A percentile compares a stretch with the other conserved stretches of the same genome.
These are phyloP conservation scores for Solanum chacoense DNA, from an alignment of 305 asterid species.

Conservation along the genomic window DNA sequence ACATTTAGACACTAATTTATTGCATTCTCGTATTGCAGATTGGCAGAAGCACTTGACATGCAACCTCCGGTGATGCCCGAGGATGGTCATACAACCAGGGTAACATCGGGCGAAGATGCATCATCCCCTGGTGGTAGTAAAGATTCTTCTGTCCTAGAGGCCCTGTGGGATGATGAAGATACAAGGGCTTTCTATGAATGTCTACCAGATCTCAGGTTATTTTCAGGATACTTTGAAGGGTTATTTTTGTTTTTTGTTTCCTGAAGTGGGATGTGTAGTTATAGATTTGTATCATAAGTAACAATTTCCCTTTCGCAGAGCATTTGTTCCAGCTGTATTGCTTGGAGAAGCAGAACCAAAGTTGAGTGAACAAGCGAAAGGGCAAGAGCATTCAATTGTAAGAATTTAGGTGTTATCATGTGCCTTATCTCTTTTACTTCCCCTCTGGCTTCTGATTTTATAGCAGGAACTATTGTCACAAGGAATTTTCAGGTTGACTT, in stretches of 20 bases:
- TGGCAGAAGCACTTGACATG: constrained; percentile 97
- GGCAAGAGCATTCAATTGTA: constrained; percentile 69
- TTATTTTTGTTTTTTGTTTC: background rate
- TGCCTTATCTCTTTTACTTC: background rate
- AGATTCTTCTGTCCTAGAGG: constrained; percentile 70
- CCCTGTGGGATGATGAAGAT: constrained; percentile 99
- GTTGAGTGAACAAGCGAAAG: constrained; percentile 66
- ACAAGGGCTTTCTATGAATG: constrained; percentile 91
- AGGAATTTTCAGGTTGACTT: background rate
- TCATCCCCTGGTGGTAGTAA: constrained; percentile 64
- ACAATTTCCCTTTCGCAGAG: constrained; percentile 39
- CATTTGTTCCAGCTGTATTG: constrained; percentile 98
- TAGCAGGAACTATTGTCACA: background rate
- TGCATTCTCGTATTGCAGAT: constrained; percentile 30
- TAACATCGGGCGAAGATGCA: constrained; percentile 83
- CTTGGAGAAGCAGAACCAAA: constrained; percentile 92
- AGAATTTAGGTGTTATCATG: constrained; percentile 10
- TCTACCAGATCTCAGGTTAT: constrained; percentile 91
- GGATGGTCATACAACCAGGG: constrained; percentile 97
- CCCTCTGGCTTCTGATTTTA: background rate
- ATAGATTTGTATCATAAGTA: constrained; percentile 8
- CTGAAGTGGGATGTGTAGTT: background rate
- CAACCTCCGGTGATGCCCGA: constrained; percentile 98
- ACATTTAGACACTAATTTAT: background rate
- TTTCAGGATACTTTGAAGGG: background rate